Evolutionary conservation across 805 yeast species (phyloP).

Genomic region (Cyberlindnera misumaiensis): DNA sequence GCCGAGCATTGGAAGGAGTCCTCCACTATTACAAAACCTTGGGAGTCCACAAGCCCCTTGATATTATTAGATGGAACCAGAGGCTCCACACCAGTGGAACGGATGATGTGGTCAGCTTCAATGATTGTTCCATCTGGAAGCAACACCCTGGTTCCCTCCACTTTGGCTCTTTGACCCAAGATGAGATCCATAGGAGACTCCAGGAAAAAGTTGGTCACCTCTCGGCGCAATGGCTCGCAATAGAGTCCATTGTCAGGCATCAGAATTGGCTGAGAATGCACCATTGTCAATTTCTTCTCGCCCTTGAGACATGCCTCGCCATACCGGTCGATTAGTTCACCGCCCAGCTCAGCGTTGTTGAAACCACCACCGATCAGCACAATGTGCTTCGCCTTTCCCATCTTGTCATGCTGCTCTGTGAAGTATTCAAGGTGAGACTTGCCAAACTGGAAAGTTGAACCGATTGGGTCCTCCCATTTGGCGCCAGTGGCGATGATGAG

Average conservation of each 20-base stretch:
- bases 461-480: conserved; percentile 24
- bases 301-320: conserved; percentile 10
- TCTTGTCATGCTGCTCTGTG: conserved; percentile 7
- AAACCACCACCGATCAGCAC: conserved; percentile 27
- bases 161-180: conserved; percentile 5
- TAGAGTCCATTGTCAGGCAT: conserved; percentile 11
- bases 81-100: conserved; percentile 7
- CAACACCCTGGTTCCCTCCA: conserved; percentile 2
- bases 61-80: conserved; percentile 8
- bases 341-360: conserved; percentile 24
- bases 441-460: conserved; percentile 11
- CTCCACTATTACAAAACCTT: conserved; percentile 8
- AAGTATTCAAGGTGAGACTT: conserved; percentile 13
- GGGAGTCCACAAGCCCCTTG: not conserved
- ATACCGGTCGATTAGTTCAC: conserved; percentile 21
- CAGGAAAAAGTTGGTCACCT: conserved; percentile 7
- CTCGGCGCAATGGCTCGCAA: conserved; percentile 5
- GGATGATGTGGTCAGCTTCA: conserved; percentile 4
- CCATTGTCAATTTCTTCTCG: conserved; percentile 18
- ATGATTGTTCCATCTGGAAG: conserved; percentile 1
- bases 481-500: conserved; percentile 28
- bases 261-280: conserved; percentile 17
- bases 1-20: conserved; percentile 7
- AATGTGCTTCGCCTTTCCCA: conserved; percentile 20
- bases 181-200: conserved; percentile 7